Conservation (phyloP, 345 rosid genomes). For the Draba incana region DNA sequence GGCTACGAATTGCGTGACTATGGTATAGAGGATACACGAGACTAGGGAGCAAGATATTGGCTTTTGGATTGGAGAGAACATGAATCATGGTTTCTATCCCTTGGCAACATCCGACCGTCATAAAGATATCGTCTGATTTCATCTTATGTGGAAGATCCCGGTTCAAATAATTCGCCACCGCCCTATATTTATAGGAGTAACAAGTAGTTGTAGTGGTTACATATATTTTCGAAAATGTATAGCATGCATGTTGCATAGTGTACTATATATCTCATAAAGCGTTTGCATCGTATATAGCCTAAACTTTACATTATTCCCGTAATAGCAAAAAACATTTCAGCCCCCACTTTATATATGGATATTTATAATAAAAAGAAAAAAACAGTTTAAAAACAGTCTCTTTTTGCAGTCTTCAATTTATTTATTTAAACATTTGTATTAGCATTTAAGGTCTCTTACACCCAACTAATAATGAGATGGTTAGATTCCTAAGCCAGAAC, state of each 20-base stretch:
- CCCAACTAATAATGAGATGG: too few relatives aligned
- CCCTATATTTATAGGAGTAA: slow-evolving; percentile 40
- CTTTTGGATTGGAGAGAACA: slow-evolving; percentile 50
- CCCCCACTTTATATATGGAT: too few relatives aligned
- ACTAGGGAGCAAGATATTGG: slow-evolving; percentile 49
- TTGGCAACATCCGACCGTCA: slow-evolving; percentile 57
- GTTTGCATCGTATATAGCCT: not conserved
- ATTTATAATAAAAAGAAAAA: too few relatives aligned
- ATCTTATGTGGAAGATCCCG: slow-evolving; percentile 49
- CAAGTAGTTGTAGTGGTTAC: not conserved
- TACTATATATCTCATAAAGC: slow-evolving; percentile 7
- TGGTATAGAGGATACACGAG: slow-evolving; percentile 47
- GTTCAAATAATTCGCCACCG: slow-evolving; percentile 52
- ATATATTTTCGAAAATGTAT: not conserved
- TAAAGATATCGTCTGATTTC: slow-evolving; percentile 52
- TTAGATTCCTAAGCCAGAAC: too few relatives aligned
- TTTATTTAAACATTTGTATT: too few relatives aligned
- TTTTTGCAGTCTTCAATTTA: too few relatives aligned
- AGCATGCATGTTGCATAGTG: not conserved
- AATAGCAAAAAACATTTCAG: too few relatives aligned
- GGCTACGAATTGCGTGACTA: slow-evolving; percentile 27
- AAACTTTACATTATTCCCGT: not conserved
- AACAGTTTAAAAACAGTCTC: too few relatives aligned
- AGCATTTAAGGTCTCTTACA: too few relatives aligned
- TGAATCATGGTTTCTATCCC: slow-evolving; percentile 52